These are phyloP conservation scores for Solanum ossicruentum DNA, from an alignment of 257 asterid genomes.

Conservation along the genomic window DNA sequence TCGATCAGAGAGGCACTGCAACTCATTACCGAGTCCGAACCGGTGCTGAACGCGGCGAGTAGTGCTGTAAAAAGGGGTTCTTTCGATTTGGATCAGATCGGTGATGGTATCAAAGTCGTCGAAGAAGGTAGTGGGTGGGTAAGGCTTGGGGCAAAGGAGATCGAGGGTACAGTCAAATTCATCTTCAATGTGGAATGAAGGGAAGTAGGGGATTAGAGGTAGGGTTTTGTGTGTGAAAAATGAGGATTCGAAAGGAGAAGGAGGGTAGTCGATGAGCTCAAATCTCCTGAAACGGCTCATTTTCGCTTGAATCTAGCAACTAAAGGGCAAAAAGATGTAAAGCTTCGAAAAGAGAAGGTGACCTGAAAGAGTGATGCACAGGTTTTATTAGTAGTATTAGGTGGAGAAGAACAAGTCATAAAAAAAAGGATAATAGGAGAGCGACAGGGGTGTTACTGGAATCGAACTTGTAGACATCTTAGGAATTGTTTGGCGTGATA, in stretches of 20 bases:
- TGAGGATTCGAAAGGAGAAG: constrained; percentile 22
- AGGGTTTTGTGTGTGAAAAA: constrained; percentile 24
- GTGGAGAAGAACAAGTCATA: background rate
- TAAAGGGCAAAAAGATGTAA: background rate
- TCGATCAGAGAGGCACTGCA: constrained; percentile 52
- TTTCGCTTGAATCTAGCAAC: constrained; percentile 1
- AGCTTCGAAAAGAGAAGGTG: background rate
- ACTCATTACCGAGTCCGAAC: constrained; percentile 13
- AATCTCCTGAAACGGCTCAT: constrained; percentile 58
- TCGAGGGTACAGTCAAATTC: constrained; percentile 39
- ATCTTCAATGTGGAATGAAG: constrained; percentile 14
- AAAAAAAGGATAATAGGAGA: no score
- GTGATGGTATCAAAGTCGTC: constrained; percentile 40
- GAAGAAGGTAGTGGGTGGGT: background rate
- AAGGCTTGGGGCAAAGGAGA: constrained; percentile 17
- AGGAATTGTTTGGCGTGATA: background rate
- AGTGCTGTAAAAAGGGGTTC: constrained; percentile 28
- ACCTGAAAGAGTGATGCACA: background rate
- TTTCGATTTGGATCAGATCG: constrained; percentile 75
- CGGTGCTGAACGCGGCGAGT: constrained; percentile 44
- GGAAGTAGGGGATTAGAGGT: constrained; percentile 12
- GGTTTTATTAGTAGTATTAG: background rate
- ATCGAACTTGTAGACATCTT: background rate
- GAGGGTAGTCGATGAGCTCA: constrained; percentile 39
- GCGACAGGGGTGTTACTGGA: background rate